Evolutionary conservation across 2,329 filamentous ascomycete genomes (phyloP).

Genomic region (Chrysosporium keratinophilum): DNA sequence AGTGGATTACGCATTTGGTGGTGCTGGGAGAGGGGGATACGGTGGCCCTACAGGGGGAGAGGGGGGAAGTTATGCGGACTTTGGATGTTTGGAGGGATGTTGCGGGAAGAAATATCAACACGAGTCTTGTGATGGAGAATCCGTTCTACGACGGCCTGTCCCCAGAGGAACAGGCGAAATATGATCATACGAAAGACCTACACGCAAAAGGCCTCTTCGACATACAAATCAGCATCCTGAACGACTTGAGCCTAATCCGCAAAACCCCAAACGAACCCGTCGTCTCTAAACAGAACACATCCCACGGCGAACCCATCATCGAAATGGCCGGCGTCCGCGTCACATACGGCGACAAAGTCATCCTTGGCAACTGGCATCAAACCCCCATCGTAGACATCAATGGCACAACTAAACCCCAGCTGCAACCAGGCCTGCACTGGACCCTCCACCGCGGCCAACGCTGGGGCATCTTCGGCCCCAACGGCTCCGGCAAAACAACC

Average conservation of each 20-base stretch:
- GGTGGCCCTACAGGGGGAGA: slow-evolving; percentile 55
- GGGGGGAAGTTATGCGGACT: slow-evolving; percentile 47
- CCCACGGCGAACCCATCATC: slow-evolving; percentile 58
- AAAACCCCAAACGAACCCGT: background rate
- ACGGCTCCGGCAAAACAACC: slow-evolving; percentile 91
- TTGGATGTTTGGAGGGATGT: slow-evolving; percentile 23
- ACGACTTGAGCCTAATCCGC: slow-evolving; percentile 11
- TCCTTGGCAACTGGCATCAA: slow-evolving; percentile 71
- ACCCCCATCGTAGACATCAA: no score
- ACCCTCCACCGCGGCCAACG: slow-evolving; percentile 70
- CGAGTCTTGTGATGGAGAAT: no score
- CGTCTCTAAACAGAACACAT: background rate
- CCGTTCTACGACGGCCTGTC: slow-evolving; percentile 11
- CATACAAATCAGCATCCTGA: slow-evolving; percentile 5
- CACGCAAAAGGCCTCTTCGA: slow-evolving; percentile 17
- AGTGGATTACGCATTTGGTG: slow-evolving; percentile 80
- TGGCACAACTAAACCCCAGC: slow-evolving; percentile 30
- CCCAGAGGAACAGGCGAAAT: slow-evolving; percentile 12
- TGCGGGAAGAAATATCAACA: slow-evolving; percentile 10
- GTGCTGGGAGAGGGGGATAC: slow-evolving; percentile 59
- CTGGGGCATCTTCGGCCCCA: slow-evolving; percentile 88
- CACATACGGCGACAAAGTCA: slow-evolving; percentile 64
- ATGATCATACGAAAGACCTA: slow-evolving; percentile 8
- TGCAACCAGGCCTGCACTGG: slow-evolving; percentile 62
- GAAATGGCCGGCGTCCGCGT: slow-evolving; percentile 82